Percentiles rank a stretch among this genome's conserved stretches.
phyloP scores from a whole-genome alignment of 495 filamentous ascomycete species.

The Platismatia glauca region DNA sequence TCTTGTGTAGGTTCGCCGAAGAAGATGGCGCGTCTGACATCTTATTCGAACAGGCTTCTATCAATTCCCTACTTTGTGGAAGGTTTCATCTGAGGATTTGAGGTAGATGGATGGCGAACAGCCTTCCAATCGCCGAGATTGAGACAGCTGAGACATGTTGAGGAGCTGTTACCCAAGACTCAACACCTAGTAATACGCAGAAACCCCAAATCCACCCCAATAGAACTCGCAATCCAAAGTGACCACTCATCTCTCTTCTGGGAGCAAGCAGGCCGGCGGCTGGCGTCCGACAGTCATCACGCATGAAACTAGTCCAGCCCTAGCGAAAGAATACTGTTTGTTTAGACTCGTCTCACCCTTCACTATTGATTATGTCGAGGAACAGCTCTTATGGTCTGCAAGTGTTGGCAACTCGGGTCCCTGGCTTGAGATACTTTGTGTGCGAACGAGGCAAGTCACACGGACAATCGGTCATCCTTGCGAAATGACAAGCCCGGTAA shows the following conservation, averaged over 20 bases:
- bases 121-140: slow-evolving; percentile 45
- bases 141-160: slow-evolving; percentile 42
- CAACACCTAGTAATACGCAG: too few relatives aligned
- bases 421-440: background rate
- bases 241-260: slow-evolving; percentile 44
- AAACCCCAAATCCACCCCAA: too few relatives aligned
- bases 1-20: background rate
- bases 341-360: background rate
- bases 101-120: slow-evolving; percentile 39
- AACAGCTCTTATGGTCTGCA: too few relatives aligned
- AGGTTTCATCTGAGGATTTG: slow-evolving; percentile 25
- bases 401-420: background rate
- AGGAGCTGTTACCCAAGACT: slow-evolving; percentile 40
- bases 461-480: background rate
- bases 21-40: background rate
- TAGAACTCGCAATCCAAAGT: slow-evolving; percentile 41
- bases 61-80: background rate
- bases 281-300: too few relatives aligned
- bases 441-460: background rate
- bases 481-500: background rate
- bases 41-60: background rate
- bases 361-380: background rate
- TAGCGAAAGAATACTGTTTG: background rate
- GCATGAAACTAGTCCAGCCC: background rate
- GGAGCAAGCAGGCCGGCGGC: too few relatives aligned